Evolutionary conservation across 2,329 filamentous ascomycete species (phyloP).

Genomic region (Emergomyces orientalis): DNA sequence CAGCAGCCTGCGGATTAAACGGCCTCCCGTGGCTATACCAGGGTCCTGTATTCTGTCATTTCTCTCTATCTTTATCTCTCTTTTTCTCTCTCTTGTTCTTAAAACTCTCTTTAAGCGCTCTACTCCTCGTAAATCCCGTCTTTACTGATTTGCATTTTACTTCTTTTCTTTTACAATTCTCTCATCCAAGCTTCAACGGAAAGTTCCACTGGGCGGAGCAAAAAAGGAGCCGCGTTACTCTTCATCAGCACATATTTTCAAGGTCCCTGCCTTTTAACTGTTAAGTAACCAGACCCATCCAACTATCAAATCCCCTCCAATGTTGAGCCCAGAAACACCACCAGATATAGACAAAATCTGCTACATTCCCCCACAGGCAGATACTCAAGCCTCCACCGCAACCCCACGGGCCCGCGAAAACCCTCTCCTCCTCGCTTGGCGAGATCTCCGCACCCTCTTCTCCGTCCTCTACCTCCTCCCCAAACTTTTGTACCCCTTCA

Average conservation of each 20-base stretch:
- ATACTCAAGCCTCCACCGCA: constrained; percentile 10
- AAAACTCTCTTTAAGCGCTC: no score
- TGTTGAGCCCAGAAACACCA: not conserved
- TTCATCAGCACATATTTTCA: not conserved
- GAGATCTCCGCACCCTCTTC: constrained; percentile 12
- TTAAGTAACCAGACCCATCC: no score
- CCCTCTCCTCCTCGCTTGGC: constrained; percentile 9
- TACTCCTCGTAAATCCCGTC: no score
- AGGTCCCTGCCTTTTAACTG: not conserved
- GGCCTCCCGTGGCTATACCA: no score
- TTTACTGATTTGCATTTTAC: no score
- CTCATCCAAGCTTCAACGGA: no score
- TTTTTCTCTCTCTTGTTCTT: no score
- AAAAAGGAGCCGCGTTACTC: not conserved
- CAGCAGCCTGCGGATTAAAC: no score
- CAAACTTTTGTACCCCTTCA: constrained; percentile 11
- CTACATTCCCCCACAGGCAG: constrained; percentile 15
- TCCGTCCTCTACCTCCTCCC: constrained; percentile 12
- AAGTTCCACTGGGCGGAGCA: not conserved
- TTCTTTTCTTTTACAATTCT: no score
- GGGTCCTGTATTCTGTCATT: no score
- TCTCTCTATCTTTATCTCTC: no score
- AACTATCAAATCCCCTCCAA: not conserved
- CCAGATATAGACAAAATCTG: not conserved
- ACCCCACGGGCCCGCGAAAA: constrained; percentile 14